Percentiles rank a stretch among this genome's conserved stretches.
These are phyloP conservation scores for Kalanchoe fedtschenkoi DNA, from an alignment of 164 flowering plant species.

Conservation along the genomic window DNA sequence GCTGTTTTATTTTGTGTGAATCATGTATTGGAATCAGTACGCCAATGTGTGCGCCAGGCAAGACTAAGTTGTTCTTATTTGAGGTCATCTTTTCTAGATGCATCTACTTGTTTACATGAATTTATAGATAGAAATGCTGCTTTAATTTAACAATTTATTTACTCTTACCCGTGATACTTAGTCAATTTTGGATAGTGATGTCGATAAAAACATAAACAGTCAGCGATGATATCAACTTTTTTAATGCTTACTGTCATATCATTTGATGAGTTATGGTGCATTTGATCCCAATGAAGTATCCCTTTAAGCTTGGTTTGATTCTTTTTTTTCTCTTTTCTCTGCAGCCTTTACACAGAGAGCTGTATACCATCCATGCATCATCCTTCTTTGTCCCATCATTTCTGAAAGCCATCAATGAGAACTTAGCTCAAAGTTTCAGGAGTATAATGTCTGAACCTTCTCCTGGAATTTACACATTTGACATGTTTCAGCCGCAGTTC, in stretches of 20 bases:
- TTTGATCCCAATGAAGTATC: background rate
- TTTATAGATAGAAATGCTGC: too few species aligned
- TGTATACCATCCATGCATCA: constrained; percentile 49
- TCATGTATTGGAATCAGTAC: too few species aligned
- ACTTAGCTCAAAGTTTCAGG: constrained; percentile 62
- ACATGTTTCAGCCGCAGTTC: constrained; percentile 72
- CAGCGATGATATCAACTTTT: too few species aligned
- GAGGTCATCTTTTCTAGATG: background rate
- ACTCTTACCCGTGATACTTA: background rate
- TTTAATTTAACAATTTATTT: background rate
- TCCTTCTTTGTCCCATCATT: constrained; percentile 72
- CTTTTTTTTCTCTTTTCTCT: constrained; percentile 9
- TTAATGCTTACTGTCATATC: background rate
- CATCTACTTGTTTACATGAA: background rate
- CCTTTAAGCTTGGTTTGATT: background rate
- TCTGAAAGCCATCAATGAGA: constrained; percentile 61
- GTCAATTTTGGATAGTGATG: background rate
- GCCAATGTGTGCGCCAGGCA: too few species aligned
- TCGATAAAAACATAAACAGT: too few species aligned
- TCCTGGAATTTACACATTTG: constrained; percentile 74
- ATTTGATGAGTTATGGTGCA: background rate
- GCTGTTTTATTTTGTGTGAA: background rate
- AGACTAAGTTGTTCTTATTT: too few species aligned
- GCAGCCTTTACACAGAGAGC: constrained; percentile 68
- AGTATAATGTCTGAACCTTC: constrained; percentile 65